Evolutionary conservation across 1,284 basidiomycete species (phyloP), one percentile per base, ranked within the genome.

Genomic region (Lignosus rhinocerotis): DNA sequence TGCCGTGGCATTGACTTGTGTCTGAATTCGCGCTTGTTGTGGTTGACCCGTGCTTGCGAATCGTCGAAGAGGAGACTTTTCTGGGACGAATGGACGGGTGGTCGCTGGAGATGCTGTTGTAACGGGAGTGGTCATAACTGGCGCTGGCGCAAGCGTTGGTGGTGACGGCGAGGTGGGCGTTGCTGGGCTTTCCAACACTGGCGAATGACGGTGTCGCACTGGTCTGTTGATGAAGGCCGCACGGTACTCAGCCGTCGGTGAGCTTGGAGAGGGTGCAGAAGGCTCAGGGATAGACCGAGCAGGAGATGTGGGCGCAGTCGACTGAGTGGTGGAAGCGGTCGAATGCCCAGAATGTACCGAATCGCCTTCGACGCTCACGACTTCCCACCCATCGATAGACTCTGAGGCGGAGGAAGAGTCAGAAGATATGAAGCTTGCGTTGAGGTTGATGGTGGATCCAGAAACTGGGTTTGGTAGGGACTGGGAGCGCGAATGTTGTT

Each of bases 141-240:
- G 43, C 30, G 36, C 25, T 7, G 49, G 45, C 6, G 44, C 1
- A 3, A 53, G 34, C 1, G 59, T n/a, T 25, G 53, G 36, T 2
- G 44, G 34, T 17, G 34, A 33, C 9, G 46, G 56, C 7, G 56
- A 57, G 11, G 52, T 38, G 1, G 61, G 61, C 0, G 58, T 47
- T 1, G 46, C 25, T 1, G 60, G 57, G 34, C 46, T 48, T 33
- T 53, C 41, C 36, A n/a, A 1, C 42, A 56, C 21, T 33, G 58
- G 53, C 30, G 59, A 39, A 8, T 38, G 56, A 21, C 59, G 61
- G 30, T 59, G 64, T 4, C 66, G 60, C 8, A 69, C 61, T 3
- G 68, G 66, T 19, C 68, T 56, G 44, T 68, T 68, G 12, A 69
- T 48, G 58, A 73, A 69, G 9, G 64, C 63, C 25, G 51, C 51